phyloP scores from a whole-genome alignment of 345 rosid genomes.

The Linum trigynum region DNA sequence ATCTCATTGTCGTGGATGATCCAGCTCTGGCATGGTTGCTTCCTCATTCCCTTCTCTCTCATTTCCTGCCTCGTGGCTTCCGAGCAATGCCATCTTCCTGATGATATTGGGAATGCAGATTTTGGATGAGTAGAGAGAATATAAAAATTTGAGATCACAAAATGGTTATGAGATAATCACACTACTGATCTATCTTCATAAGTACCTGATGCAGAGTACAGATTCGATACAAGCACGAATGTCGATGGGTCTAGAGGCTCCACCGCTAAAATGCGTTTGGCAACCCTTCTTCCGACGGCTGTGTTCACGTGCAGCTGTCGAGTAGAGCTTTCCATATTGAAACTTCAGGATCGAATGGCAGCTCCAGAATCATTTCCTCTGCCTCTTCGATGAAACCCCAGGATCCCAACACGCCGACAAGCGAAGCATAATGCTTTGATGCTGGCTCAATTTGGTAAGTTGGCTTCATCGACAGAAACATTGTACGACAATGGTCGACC shows the following conservation, averaged over 20 bases:
- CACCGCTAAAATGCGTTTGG: constrained; percentile 42
- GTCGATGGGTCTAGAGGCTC: constrained; percentile 62
- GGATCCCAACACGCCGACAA: constrained; percentile 49
- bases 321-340: constrained; percentile 67
- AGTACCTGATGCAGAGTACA: constrained; percentile 55
- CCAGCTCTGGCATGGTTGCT: constrained; percentile 80
- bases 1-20: constrained; percentile 45
- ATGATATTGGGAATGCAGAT: no score
- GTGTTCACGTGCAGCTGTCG: constrained; percentile 49
- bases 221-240: constrained; percentile 57
- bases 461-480: constrained; percentile 50
- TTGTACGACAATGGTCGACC: constrained; percentile 39
- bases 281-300: constrained; percentile 43
- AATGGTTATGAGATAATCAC: no score
- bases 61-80: constrained; percentile 58
- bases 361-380: constrained; percentile 36
- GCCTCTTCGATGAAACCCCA: constrained; percentile 83
- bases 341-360: constrained; percentile 48
- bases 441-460: constrained; percentile 42
- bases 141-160: no score
- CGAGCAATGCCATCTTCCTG: constrained; percentile 69
- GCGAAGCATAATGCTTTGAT: constrained; percentile 56
- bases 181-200: no score
- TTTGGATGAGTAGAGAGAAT: no score
- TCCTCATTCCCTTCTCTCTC: constrained; percentile 48